Base-by-base conservation (phyloP, 2,329 filamentous ascomycete species). In the Clarireedia hainanense region DNA sequence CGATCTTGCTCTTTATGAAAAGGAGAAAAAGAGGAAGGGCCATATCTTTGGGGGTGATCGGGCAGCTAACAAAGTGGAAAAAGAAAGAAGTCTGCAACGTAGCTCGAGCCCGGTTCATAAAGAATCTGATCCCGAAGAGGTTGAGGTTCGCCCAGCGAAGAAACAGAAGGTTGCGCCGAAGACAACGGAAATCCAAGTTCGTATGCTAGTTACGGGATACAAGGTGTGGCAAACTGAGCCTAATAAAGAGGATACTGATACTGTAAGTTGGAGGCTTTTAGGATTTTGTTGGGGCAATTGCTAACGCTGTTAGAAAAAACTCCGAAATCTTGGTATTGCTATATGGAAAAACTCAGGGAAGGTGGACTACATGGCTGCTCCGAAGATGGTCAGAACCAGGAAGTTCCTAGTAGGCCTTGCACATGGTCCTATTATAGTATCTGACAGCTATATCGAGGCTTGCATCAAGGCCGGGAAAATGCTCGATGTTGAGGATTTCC, bases 351-450 rank as follows among this genome's bases (percentile, higher is more conserved):
- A 96, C 66, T 83, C 84, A 26, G 80, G 81, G 48, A 79, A 82
- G 46, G 94, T 89, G 68, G 89, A 92, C 64, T 89, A 95, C 68
- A 80, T 99, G 10, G 91, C 90, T 36, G 92, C 92, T 3, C 94
- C 92, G 0, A 81, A 84, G 43, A 83, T 97, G 59, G 82, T 96
- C 36, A 86, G 94, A 39, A 99, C 94, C 0, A 84, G 89, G 69
- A 99, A 99, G 68, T 99, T 99, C 68, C 84, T 97, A 50, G 87
- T 86, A 59, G 90, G 91, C 12, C 75, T 99, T 27, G 91, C 94
- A 17, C 84, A 83, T 57, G 91, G 88, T 0, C 89, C 91, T 0
- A 79, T 81, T 1, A 81, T 97, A 45, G 80, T 97, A 53, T 84
- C 84, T 47, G 87, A 86, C 0, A 78, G 81, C 7, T 99, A 90